These are phyloP conservation scores for Phtheirospermum japonicum DNA, from an alignment of 257 asterid species.

Conservation along the genomic window DNA sequence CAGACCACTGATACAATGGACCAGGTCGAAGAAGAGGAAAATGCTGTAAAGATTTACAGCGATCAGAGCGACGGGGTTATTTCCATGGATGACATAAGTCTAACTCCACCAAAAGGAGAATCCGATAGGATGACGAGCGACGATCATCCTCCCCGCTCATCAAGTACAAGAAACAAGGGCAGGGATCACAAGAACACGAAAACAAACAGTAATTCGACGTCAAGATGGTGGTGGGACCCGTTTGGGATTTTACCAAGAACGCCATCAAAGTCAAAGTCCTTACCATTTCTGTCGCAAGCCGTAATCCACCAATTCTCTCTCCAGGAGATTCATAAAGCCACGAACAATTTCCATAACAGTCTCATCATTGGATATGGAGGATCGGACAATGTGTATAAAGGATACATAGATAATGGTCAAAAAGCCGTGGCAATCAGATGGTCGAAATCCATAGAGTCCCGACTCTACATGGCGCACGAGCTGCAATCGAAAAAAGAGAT, in stretches of 20 bases:
- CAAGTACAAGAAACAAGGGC: slow-evolving; percentile 30
- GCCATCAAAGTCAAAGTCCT: slow-evolving; percentile 45
- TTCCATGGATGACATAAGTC: slow-evolving; percentile 41
- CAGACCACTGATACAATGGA: slow-evolving; percentile 35
- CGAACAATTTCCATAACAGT: slow-evolving; percentile 50
- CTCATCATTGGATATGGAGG: slow-evolving; percentile 53
- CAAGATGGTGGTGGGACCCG: slow-evolving; percentile 56
- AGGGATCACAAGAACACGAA: slow-evolving; percentile 31
- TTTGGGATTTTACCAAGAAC: slow-evolving; percentile 45
- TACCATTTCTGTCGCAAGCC: slow-evolving; percentile 26
- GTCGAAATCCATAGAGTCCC: slow-evolving; percentile 44
- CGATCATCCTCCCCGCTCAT: slow-evolving; percentile 28
- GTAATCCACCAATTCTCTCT: slow-evolving; percentile 40
- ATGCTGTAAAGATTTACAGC: slow-evolving; percentile 33
- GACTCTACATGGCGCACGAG: slow-evolving; percentile 44
- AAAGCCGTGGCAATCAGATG: slow-evolving; percentile 48
- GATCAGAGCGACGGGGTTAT: slow-evolving; percentile 50
- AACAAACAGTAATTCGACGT: slow-evolving; percentile 19
- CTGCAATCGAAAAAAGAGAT: slow-evolving; percentile 44
- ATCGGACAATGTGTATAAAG: slow-evolving; percentile 44
- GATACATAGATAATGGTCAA: slow-evolving; percentile 38
- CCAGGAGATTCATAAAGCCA: slow-evolving; percentile 52
- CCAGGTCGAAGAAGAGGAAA: slow-evolving; percentile 40
- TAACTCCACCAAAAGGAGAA: slow-evolving; percentile 32
- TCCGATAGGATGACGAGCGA: slow-evolving; percentile 31